Conservation (phyloP, 495 filamentous ascomycete genomes). For the Rhypophila decipiens region DNA sequence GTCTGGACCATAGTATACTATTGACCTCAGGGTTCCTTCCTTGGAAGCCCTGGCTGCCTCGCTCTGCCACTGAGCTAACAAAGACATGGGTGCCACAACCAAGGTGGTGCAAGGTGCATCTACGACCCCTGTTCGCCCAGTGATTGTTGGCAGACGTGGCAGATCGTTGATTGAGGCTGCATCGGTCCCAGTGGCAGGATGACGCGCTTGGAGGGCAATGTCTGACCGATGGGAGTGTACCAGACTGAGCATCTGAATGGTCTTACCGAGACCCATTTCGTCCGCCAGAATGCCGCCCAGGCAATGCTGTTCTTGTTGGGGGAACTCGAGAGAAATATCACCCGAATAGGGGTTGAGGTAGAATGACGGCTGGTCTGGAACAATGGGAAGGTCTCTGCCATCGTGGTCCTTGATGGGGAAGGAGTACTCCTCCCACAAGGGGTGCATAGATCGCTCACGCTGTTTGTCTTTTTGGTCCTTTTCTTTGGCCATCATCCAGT, state of each 20-base stretch:
- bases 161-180: conserved; percentile 37
- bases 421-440: conserved; percentile 90
- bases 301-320: conserved; percentile 88
- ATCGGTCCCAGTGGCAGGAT: conserved; percentile 25
- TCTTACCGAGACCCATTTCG: conserved; percentile 89
- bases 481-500: conserved; percentile 96
- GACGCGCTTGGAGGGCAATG: conserved; percentile 51
- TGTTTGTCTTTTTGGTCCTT: conserved; percentile 60
- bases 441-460: conserved; percentile 79
- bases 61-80: conserved; percentile 92
- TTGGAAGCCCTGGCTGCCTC: conserved; percentile 86
- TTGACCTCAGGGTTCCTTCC: conserved; percentile 68
- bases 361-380: conserved; percentile 63
- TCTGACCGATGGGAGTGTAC: conserved; percentile 77
- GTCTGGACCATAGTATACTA: conserved; percentile 88
- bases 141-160: conserved; percentile 51
- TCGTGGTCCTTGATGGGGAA: conserved; percentile 90
- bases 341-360: conserved; percentile 97
- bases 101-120: conserved; percentile 83
- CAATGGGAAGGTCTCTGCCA: conserved; percentile 60
- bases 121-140: conserved; percentile 40
- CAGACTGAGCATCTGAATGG: conserved; percentile 94
- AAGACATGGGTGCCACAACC: conserved; percentile 90
- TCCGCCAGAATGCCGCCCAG: conserved; percentile 91
- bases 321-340: conserved; percentile 88